phyloP scores from a whole-genome alignment of 257 asterid genomes.

The Solanum gracilifrons region DNA sequence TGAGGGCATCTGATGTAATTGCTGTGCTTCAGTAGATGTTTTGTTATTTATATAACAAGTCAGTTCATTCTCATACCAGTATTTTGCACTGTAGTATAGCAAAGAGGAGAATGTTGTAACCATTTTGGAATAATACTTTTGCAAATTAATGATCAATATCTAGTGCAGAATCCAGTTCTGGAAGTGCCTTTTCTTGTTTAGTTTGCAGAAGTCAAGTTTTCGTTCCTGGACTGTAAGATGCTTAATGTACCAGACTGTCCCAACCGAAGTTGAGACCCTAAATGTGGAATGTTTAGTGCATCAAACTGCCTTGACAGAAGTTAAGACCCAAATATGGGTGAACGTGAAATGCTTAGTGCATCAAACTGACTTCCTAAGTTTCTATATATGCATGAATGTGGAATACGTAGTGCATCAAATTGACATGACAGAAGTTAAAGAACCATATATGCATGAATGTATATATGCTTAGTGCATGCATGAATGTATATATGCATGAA shows the following conservation, averaged over 20 bases:
- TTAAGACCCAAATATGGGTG: too few species aligned
- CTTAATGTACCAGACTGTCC: not conserved
- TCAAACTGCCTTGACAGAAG: not conserved
- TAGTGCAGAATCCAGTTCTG: not conserved
- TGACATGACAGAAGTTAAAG: too few species aligned
- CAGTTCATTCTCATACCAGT: not conserved
- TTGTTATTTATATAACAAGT: not conserved
- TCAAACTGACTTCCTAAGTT: too few species aligned
- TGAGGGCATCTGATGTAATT: conserved; percentile 75
- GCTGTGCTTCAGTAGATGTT: conserved; percentile 56
- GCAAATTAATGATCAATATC: not conserved
- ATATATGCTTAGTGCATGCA: too few species aligned
- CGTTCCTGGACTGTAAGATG: not conserved
- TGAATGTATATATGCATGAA: too few species aligned
- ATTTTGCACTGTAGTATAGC: not conserved
- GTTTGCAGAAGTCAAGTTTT: not conserved
- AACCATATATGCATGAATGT: too few species aligned
- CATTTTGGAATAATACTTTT: not conserved
- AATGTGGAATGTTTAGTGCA: not conserved
- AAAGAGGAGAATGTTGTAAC: not conserved
- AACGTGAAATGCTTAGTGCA: too few species aligned
- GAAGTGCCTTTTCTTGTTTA: not conserved
- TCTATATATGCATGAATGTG: too few species aligned
- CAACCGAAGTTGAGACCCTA: not conserved
- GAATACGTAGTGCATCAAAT: not conserved